Evolutionary conservation across 768 basidiomycete genomes (phyloP).

Genomic region (Cantharellus anzutake): DNA sequence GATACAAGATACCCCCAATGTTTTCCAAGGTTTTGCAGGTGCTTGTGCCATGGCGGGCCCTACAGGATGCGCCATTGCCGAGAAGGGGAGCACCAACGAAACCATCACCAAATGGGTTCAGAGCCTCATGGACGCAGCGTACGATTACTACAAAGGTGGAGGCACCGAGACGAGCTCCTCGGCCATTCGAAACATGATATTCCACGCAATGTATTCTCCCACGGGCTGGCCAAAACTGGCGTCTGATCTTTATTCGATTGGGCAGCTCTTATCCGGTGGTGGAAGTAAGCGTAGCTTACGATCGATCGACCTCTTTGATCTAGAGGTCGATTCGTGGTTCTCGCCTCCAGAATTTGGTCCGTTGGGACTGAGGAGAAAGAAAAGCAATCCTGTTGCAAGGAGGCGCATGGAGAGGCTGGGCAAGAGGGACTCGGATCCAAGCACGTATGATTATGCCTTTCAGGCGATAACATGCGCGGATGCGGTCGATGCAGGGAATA

Average conservation of each 20-base stretch:
- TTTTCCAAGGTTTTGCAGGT: constrained; percentile 1
- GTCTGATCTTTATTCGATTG: background rate
- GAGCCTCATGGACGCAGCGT: background rate
- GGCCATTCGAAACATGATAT: constrained; percentile 1
- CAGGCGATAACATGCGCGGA: constrained; percentile 4
- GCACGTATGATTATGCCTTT: background rate
- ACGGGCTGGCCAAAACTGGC: background rate
- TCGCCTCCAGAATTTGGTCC: no score
- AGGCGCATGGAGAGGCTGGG: background rate
- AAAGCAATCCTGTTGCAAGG: no score
- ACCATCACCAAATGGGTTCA: background rate
- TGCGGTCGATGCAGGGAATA: constrained; percentile 1
- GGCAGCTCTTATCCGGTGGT: no score
- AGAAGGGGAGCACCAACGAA: background rate
- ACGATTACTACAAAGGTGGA: background rate
- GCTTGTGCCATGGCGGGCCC: background rate
- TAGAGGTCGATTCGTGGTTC: no score
- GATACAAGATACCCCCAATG: constrained; percentile 1
- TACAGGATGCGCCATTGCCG: constrained; percentile 1
- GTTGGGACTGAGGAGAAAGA: no score
- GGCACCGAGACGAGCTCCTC: background rate
- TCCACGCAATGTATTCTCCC: constrained; percentile 2
- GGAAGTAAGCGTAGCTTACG: no score
- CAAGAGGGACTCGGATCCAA: background rate
- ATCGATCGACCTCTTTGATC: no score